These are phyloP conservation scores for Stachybotrys elegans DNA, from an alignment of 2,329 filamentous ascomycete genomes.

Conservation along the genomic window DNA sequence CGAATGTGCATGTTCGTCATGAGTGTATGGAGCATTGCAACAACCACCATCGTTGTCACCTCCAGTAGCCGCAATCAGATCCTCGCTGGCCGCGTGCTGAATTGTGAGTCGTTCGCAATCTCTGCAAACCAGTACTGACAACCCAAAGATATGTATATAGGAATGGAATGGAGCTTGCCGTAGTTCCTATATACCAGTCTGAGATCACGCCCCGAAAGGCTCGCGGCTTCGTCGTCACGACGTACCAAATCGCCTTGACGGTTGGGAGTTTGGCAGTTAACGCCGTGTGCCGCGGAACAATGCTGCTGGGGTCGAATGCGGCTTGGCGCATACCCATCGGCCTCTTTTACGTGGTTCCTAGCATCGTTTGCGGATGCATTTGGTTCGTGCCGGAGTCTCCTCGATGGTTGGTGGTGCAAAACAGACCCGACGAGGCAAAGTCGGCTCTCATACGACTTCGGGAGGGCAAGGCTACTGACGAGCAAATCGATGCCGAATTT, in stretches of 20 bases:
- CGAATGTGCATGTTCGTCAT: slow-evolving; percentile 29
- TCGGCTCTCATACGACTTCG: slow-evolving; percentile 16
- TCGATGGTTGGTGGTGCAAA: slow-evolving; percentile 21
- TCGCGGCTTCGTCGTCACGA: slow-evolving; percentile 24
- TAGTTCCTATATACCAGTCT: slow-evolving; percentile 27
- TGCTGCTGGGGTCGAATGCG: slow-evolving; percentile 18
- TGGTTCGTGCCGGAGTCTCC: slow-evolving; percentile 25
- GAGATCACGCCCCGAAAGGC: slow-evolving; percentile 23
- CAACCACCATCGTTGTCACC: slow-evolving; percentile 26
- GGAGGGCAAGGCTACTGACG: slow-evolving; percentile 13
- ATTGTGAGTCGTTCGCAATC: slow-evolving; percentile 32
- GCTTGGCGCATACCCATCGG: slow-evolving; percentile 29
- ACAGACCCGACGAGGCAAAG: slow-evolving; percentile 20
- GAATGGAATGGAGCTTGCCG: slow-evolving; percentile 33
- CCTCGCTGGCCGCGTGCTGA: slow-evolving; percentile 27
- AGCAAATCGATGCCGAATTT: slow-evolving; percentile 16
- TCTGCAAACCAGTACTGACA: too few relatives aligned
- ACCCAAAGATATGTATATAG: too few relatives aligned
- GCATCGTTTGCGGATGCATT: slow-evolving; percentile 17
- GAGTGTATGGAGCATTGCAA: slow-evolving; percentile 25
- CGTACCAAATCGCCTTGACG: slow-evolving; percentile 4
- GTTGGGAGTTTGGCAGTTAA: slow-evolving; percentile 14
- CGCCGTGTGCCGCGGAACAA: slow-evolving; percentile 20
- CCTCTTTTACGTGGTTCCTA: slow-evolving; percentile 26
- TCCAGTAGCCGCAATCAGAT: slow-evolving; percentile 23